These are phyloP conservation scores for Populus hybrid DNA, from an alignment of 441 rosid species.

Conservation along the genomic window DNA sequence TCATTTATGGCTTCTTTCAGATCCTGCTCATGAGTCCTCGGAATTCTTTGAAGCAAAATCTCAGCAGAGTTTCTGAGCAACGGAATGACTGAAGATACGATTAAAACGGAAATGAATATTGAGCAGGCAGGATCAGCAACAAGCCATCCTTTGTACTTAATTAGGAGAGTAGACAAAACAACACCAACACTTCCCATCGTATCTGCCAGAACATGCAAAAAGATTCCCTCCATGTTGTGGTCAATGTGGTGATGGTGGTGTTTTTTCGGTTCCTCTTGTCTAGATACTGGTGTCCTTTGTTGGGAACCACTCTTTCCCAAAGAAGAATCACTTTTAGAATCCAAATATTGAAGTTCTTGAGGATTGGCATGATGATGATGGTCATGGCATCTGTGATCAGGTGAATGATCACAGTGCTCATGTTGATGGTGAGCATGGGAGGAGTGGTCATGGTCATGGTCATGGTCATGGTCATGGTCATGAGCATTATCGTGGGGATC, in stretches of 20 bases:
- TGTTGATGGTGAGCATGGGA: slow-evolving; percentile 13
- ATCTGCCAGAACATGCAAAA: slow-evolving; percentile 89
- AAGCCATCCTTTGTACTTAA: slow-evolving; percentile 94
- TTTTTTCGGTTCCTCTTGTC: slow-evolving; percentile 32
- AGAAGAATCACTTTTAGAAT: slow-evolving; percentile 19
- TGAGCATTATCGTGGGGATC: background rate
- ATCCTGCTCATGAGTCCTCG: slow-evolving; percentile 66
- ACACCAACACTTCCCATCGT: slow-evolving; percentile 97
- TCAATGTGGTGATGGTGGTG: slow-evolving; percentile 68
- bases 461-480: slow-evolving; percentile 12
- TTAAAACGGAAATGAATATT: slow-evolving; percentile 78
- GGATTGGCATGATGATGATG: slow-evolving; percentile 12
- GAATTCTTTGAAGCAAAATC: slow-evolving; percentile 79
- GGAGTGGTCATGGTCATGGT: slow-evolving; percentile 12
- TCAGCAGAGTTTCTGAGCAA: slow-evolving; percentile 89
- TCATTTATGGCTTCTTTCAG: slow-evolving; percentile 50
- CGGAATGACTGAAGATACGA: slow-evolving; percentile 81
- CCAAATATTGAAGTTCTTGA: slow-evolving; percentile 17
- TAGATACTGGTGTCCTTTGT: slow-evolving; percentile 11
- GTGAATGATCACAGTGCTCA: slow-evolving; percentile 15
- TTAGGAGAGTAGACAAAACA: slow-evolving; percentile 80
- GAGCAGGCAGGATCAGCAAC: slow-evolving; percentile 96
- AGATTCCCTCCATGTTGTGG: slow-evolving; percentile 98
- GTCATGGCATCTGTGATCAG: slow-evolving; percentile 16
- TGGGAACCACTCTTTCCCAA: background rate